Evolutionary conservation across 148 eudicot genomes (phyloP), one percentile per base, ranked within the genome.

Genomic region (Pouteria glomerata): DNA sequence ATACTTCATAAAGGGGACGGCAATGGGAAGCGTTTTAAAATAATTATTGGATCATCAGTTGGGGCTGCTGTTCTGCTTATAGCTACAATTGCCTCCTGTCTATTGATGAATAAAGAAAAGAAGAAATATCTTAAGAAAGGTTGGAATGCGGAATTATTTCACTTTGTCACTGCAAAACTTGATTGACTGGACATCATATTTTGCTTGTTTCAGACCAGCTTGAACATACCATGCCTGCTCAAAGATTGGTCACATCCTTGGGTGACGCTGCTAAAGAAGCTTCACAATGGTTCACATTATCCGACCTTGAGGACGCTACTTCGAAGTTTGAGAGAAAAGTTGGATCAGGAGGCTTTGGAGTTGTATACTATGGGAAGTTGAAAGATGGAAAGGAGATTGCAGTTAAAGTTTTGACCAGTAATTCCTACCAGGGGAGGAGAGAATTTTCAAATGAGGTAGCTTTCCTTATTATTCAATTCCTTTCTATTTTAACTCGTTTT

Each of bases 331-430:
- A 94, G 81, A 82, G 76, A 61, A 86, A 86, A 83, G 81, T 94
- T 65, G 98, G 98, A 16, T 91, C 98, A 12, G 98, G 98, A 80
- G 98, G 98, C 72, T 94, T 89, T 74, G 98, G 98, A 31, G 77
- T 85, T 73, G 98, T 94, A 14, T 91, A 83, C 73, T 91, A 94
- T 69, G 98, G 98, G 59, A 89, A 81, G 80, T 68, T 89, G 65
- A 87, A 83, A 62, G 96, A 89, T 73, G 98, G 93, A 57, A 85
- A 81, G 77, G 98, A 94, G 85, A 88, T 94, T 57, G 98, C 98
- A 2, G 98, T 91, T 57, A 94, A 94, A 82, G 78, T 87, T 67
- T 78, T 89, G 35, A 89, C 87, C 19, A 94, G 83, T 78, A 88
- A 94, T 85, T 89, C 97, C 50, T 89, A 69, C 82, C 98, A 94